Evolutionary conservation across 2,329 filamentous ascomycete genomes (phyloP).

Genomic region (Drechslera avenae): DNA sequence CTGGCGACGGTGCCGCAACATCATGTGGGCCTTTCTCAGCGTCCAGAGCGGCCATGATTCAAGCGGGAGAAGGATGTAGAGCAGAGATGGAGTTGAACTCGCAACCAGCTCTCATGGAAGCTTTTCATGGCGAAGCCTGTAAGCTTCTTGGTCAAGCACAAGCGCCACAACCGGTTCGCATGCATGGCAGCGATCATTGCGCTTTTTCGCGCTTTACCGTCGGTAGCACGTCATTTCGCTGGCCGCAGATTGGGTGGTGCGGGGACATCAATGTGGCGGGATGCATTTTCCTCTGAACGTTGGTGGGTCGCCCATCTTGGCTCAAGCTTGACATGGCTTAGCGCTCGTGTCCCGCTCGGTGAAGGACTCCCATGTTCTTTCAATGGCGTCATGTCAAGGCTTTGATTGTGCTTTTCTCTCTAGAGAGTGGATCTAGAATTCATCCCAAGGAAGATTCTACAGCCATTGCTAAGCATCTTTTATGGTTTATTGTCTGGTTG

Average conservation of each 20-base stretch:
- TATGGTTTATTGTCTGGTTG: too few relatives aligned
- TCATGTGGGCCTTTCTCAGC: slow-evolving; percentile 24
- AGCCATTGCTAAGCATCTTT: too few relatives aligned
- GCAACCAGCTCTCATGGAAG: slow-evolving; percentile 16
- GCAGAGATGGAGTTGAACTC: slow-evolving; percentile 5
- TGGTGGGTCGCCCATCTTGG: neutral
- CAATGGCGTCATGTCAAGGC: neutral
- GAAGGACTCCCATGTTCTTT: neutral
- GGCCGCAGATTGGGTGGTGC: slow-evolving; percentile 21
- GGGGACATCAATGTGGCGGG: slow-evolving; percentile 1
- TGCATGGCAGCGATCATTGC: slow-evolving; percentile 4
- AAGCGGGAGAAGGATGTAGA: neutral
- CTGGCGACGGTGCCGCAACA: slow-evolving; percentile 14
- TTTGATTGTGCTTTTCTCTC: too few relatives aligned
- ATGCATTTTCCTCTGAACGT: slow-evolving; percentile 1
- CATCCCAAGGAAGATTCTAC: too few relatives aligned
- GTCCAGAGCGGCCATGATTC: slow-evolving; percentile 17
- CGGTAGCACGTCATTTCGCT: slow-evolving; percentile 29
- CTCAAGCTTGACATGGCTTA: neutral
- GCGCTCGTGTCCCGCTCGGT: neutral
- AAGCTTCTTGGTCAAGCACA: neutral
- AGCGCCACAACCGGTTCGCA: slow-evolving; percentile 10
- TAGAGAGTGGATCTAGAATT: too few relatives aligned
- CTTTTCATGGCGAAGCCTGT: slow-evolving; percentile 30
- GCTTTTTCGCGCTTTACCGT: slow-evolving; percentile 5